Base-by-base conservation (phyloP, 495 filamentous ascomycete species). In the Talaromyces nanjingensis region DNA sequence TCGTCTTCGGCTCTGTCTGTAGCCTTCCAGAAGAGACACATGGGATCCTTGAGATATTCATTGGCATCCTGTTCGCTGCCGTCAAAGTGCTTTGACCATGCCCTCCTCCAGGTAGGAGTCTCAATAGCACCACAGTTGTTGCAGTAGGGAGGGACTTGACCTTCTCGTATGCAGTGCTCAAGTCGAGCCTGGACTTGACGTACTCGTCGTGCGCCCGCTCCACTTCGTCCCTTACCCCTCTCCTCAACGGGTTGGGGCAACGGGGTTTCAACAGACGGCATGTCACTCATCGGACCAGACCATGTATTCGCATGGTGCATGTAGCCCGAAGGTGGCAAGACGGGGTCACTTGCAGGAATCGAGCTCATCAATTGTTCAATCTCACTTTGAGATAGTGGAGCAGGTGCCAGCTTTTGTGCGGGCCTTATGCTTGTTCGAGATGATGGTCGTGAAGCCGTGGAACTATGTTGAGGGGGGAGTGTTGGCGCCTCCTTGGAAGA, bases 61-160 rank as follows among this genome's bases (percentile, higher is more conserved):
- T 89, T 80, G 62, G 89, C 80, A 67, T 87, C 80, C 9, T 80
- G 73, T 11, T 89, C 87, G 29, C 75, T 77, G 0, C 90, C 90
- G 16, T 75, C 69, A 24, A 86, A 76, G 6, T 88, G 80, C 69
- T 90, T 90, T 9, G 84, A 83, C 83, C 88, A 96, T 2, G 92
- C 89, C 65, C 93, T 94, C 37, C 94, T 84, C 94, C 94, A 98
- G 0, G 92, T 96, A 0, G 93, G 90, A 1, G 94, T 98, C 69
- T 96, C 90, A 64, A 98, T 94, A 16, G 90, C 89, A 6, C 94
- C 94, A 68, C 94, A 98, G 70, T 98, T 94, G 61, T 85, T 84
- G 72, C 94, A 98, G 68, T 86, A 97, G 4, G 87, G 86, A 0
- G 94, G 94, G 73, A 89, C 84, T 64, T 91, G 79, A 2, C 93